These are phyloP conservation scores for Sporodiniella umbellata DNA, from an alignment of 371 early-diverging fungal species.

Conservation along the genomic window DNA sequence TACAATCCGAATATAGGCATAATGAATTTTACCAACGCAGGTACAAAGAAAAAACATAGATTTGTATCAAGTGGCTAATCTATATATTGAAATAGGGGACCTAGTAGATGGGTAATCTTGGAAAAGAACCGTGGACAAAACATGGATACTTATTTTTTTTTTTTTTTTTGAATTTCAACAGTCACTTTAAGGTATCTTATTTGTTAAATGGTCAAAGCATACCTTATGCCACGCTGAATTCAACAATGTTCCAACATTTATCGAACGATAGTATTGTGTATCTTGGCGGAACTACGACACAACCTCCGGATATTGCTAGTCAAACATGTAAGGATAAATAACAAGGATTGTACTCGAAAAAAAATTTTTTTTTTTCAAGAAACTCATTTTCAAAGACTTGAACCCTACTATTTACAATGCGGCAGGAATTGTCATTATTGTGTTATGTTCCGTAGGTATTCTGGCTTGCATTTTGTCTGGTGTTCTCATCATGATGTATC, in stretches of 20 bases:
- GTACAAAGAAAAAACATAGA: slow-evolving; percentile 1
- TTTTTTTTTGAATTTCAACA: too few relatives aligned
- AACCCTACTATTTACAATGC: slow-evolving; percentile 18
- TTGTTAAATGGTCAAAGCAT: slow-evolving; percentile 9
- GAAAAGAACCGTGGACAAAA: too few relatives aligned
- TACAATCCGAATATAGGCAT: slow-evolving; percentile 14
- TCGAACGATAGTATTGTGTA: slow-evolving; percentile 23
- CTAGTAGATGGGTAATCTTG: slow-evolving; percentile 14
- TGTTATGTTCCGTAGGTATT: slow-evolving; percentile 17
- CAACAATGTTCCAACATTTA: slow-evolving; percentile 12
- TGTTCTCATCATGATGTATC: slow-evolving; percentile 21
- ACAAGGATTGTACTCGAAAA: background rate
- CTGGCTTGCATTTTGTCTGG: slow-evolving; percentile 16
- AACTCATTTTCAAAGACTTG: slow-evolving; percentile 19
- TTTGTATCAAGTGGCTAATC: too few relatives aligned
- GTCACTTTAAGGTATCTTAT: slow-evolving; percentile 14
- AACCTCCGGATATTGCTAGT: slow-evolving; percentile 20
- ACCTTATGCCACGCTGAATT: slow-evolving; percentile 18
- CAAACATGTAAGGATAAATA: background rate
- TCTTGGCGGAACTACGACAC: slow-evolving; percentile 21
- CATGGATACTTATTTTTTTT: too few relatives aligned
- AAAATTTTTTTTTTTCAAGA: background rate
- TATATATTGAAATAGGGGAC: too few relatives aligned
- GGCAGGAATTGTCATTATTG: slow-evolving; percentile 17
- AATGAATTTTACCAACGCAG: slow-evolving; percentile 21